A percentile compares a stretch with the other conserved stretches of the same genome.
These are phyloP conservation scores for Nakazawaea ambrosiae DNA, from an alignment of 805 yeast genomes.

Conservation along the genomic window DNA sequence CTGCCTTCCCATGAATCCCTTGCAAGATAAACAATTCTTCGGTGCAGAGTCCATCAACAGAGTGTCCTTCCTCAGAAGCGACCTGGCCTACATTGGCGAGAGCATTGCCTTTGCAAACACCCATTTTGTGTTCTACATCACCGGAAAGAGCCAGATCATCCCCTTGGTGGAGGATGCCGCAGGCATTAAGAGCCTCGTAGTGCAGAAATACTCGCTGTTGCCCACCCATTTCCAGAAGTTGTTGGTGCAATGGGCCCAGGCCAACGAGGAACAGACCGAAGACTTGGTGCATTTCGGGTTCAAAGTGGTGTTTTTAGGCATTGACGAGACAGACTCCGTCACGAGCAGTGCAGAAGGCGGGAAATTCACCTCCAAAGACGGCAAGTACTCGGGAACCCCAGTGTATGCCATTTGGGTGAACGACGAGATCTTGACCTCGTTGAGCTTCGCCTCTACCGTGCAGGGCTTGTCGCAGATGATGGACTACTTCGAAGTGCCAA, in stretches of 20 bases:
- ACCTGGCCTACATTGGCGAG: slow-evolving; percentile 39
- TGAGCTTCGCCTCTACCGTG: slow-evolving; percentile 8
- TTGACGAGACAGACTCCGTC: slow-evolving; percentile 31
- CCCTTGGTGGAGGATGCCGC: slow-evolving; percentile 13
- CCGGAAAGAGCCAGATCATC: slow-evolving; percentile 16
- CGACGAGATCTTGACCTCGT: slow-evolving; percentile 5
- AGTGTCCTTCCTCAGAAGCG: slow-evolving; percentile 55
- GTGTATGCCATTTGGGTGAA: slow-evolving; percentile 57
- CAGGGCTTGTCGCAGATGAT: slow-evolving; percentile 9
- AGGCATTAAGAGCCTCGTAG: slow-evolving; percentile 13
- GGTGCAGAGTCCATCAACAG: slow-evolving; percentile 53
- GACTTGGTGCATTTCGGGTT: slow-evolving; percentile 14
- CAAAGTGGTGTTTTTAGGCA: slow-evolving; percentile 39
- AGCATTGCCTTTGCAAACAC: slow-evolving; percentile 40
- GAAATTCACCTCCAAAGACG: slow-evolving; percentile 33
- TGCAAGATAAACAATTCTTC: slow-evolving; percentile 19
- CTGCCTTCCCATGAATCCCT: too few relatives aligned
- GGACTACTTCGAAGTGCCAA: slow-evolving; percentile 18
- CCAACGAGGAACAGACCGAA: slow-evolving; percentile 12
- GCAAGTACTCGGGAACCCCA: slow-evolving; percentile 57
- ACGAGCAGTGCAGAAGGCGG: slow-evolving; percentile 5
- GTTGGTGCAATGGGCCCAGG: slow-evolving; percentile 17
- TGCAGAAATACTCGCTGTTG: slow-evolving; percentile 11
- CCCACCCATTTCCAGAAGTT: slow-evolving; percentile 13
- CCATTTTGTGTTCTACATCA: slow-evolving; percentile 39